A percentile compares a stretch with the other conserved stretches of the same genome.
Conservation (phyloP, 2,329 filamentous ascomycete species). For the Aspergillus caelatus region DNA sequence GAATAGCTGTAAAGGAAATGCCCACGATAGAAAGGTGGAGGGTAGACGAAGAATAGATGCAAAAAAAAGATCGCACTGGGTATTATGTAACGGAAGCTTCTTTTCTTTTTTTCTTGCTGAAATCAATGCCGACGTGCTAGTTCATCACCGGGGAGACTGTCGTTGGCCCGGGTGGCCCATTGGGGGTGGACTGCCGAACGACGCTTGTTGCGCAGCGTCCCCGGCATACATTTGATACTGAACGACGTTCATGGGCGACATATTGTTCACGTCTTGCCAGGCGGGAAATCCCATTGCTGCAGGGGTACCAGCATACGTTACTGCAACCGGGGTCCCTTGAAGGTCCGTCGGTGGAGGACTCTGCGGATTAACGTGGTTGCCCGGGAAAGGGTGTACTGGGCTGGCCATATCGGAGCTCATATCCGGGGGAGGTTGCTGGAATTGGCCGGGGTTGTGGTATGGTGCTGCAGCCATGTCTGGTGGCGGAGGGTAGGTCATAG, state of each 20-base stretch:
- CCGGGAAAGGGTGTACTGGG: slow-evolving; percentile 31
- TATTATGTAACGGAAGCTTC: slow-evolving; percentile 16
- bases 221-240: slow-evolving; percentile 37
- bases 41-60: slow-evolving; percentile 20
- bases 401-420: slow-evolving; percentile 43
- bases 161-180: slow-evolving; percentile 37
- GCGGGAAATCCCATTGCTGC: slow-evolving; percentile 32
- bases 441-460: slow-evolving; percentile 32
- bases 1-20: slow-evolving; percentile 35
- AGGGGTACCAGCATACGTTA: slow-evolving; percentile 33
- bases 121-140: neutral
- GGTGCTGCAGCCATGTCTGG: slow-evolving; percentile 28
- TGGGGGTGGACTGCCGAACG: slow-evolving; percentile 27
- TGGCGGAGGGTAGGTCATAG: slow-evolving; percentile 40
- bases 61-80: slow-evolving; percentile 14
- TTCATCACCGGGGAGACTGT: slow-evolving; percentile 27
- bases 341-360: slow-evolving; percentile 31
- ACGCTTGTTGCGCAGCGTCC: slow-evolving; percentile 30
- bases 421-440: slow-evolving; percentile 33
- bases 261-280: slow-evolving; percentile 34
- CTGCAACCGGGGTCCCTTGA: slow-evolving; percentile 29
- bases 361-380: slow-evolving; percentile 25
- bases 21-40: slow-evolving; percentile 25
- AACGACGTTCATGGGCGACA: slow-evolving; percentile 34
- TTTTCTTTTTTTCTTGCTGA: neutral